phyloP scores from a whole-genome alignment of 257 asterid genomes.

The Rauvolfia tetraphylla region DNA sequence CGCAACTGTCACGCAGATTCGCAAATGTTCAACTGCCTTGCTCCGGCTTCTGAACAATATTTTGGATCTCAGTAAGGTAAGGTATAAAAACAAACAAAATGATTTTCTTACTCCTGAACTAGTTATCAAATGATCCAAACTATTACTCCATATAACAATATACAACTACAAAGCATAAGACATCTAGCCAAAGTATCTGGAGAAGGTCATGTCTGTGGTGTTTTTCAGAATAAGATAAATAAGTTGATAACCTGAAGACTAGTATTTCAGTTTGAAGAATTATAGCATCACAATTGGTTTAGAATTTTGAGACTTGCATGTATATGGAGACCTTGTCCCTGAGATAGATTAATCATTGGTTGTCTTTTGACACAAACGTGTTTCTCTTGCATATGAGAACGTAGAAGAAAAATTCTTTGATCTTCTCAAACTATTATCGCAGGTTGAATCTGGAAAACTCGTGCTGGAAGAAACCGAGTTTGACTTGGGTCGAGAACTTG shows the following conservation, averaged over 20 bases:
- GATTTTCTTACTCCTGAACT: neutral
- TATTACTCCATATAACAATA: neutral
- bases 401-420: neutral
- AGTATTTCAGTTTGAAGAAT: too few relatives aligned
- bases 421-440: slow-evolving; percentile 21
- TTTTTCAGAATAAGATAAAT: too few relatives aligned
- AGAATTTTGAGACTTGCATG: neutral
- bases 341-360: too few relatives aligned
- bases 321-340: too few relatives aligned
- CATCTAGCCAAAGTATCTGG: neutral
- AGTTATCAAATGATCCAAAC: neutral
- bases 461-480: slow-evolving; percentile 86
- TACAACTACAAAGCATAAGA: neutral
- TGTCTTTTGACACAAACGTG: neutral
- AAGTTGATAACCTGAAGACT: too few relatives aligned
- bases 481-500: slow-evolving; percentile 86
- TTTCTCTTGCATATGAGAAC: neutral
- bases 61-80: slow-evolving; percentile 92
- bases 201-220: neutral
- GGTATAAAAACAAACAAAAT: slow-evolving; percentile 9
- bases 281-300: too few relatives aligned
- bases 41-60: slow-evolving; percentile 88
- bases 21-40: slow-evolving; percentile 88
- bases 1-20: slow-evolving; percentile 73
- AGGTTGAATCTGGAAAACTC: slow-evolving; percentile 95